phyloP scores from a whole-genome alignment of 805 yeast species.

The Ogataea siamensis region DNA sequence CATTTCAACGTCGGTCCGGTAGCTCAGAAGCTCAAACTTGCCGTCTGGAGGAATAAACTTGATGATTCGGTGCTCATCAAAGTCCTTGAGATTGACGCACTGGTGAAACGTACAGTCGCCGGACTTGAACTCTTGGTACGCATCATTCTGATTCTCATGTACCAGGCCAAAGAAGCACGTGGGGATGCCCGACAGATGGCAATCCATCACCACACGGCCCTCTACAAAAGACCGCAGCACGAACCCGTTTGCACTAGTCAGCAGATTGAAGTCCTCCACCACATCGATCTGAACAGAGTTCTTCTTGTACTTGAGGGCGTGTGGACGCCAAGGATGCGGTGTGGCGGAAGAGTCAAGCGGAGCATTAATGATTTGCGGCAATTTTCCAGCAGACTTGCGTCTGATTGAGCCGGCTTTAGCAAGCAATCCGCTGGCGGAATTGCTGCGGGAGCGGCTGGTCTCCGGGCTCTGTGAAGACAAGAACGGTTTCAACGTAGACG shows the following conservation, averaged over 20 bases:
- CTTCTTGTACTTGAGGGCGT: slow-evolving; percentile 71
- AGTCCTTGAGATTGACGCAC: slow-evolving; percentile 72
- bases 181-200: slow-evolving; percentile 80
- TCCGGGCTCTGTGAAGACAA: slow-evolving; percentile 21
- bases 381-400: slow-evolving; percentile 19
- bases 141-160: slow-evolving; percentile 15
- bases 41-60: slow-evolving; percentile 88
- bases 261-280: slow-evolving; percentile 67
- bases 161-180: slow-evolving; percentile 77
- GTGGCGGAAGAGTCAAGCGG: slow-evolving; percentile 13
- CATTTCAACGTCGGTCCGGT: slow-evolving; percentile 57
- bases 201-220: slow-evolving; percentile 68
- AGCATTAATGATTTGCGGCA: slow-evolving; percentile 9
- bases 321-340: slow-evolving; percentile 62
- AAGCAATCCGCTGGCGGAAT: slow-evolving; percentile 15
- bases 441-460: slow-evolving; percentile 5
- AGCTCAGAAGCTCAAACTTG: slow-evolving; percentile 76
- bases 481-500: slow-evolving; percentile 37
- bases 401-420: slow-evolving; percentile 24
- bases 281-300: slow-evolving; percentile 80
- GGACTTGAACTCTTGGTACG: slow-evolving; percentile 27
- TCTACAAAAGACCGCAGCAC: slow-evolving; percentile 69
- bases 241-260: slow-evolving; percentile 64
- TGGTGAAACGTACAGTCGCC: slow-evolving; percentile 86
- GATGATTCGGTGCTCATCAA: slow-evolving; percentile 62